Evolutionary conservation across 768 basidiomycete species (phyloP).

Genomic region (Hydnum rufescens): DNA sequence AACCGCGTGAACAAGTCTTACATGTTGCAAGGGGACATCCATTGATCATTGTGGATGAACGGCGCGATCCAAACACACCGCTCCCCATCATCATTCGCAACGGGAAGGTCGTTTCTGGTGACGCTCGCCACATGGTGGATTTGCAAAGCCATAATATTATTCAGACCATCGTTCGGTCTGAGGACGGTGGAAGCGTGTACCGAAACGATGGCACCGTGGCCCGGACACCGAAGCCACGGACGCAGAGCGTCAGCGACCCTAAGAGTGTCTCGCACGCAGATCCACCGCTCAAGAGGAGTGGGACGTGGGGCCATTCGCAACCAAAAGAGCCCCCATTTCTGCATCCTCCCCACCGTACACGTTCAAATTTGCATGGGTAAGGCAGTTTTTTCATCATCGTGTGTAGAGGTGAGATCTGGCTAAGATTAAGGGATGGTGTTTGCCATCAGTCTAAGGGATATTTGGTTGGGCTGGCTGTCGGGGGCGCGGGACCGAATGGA

Average conservation of each 20-base stretch:
- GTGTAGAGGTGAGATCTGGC: not conserved
- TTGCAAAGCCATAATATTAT: not conserved
- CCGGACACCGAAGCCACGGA: not conserved
- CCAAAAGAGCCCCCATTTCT: not conserved
- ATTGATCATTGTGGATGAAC: conserved; percentile 1
- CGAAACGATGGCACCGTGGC: too few relatives aligned
- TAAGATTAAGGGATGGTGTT: too few relatives aligned
- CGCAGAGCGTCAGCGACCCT: not conserved
- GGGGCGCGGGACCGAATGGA: not conserved
- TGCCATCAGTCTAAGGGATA: not conserved
- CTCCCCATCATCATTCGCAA: not conserved
- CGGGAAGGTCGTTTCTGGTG: not conserved
- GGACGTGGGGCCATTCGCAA: not conserved
- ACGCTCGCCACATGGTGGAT: not conserved
- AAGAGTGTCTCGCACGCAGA: not conserved
- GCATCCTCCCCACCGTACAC: not conserved
- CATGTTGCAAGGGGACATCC: not conserved
- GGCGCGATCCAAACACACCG: not conserved
- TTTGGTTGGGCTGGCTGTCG: not conserved
- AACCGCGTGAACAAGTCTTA: not conserved
- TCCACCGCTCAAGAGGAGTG: not conserved
- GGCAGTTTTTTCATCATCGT: not conserved
- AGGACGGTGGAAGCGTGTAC: not conserved
- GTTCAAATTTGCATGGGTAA: not conserved
- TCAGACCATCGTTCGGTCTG: not conserved